Base-by-base conservation (phyloP, 148 eudicot species). In the Cornus kousa region DNA sequence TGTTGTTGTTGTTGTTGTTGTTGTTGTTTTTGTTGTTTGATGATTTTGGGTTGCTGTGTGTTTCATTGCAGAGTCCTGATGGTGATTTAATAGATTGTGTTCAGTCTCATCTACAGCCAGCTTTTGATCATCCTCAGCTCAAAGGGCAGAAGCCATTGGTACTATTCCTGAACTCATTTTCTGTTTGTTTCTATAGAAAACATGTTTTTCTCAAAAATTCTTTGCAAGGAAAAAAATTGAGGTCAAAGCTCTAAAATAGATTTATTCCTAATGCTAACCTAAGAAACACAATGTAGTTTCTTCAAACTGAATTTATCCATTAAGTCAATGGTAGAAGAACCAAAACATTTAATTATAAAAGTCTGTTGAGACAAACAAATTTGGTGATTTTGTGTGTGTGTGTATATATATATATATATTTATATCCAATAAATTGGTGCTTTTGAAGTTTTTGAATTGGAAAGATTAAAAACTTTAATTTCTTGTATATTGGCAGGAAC, bases 81-180 rank as follows among this genome's bases (percentile, higher is more conserved):
- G 99, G 99, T 5, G 99, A 97, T 89, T 74, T 89, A 16, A 91
- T 97, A 76, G 94, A 97, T 28, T 97, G 99, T 85, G 96, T 97
- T 71, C 72, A 73, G 5, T 71, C 91, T 20, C 99, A 97, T 88
- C 97, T 92, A 77, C 99, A 97, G 78, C 98, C 99, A 74, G 99
- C 99, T 68, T 97, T 97, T 75, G 99, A 97, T 79, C 98, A 94
- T 83, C 99, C 99, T 59, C 68, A 83, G 80, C 98, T 97, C 74
- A 91, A 85, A 83, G 99, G 96, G 28, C 97, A 92, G 82, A 94
- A 85, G 89, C 92, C 91, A 85, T 76, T 88, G 95, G 95, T 93
- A 86, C 67, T 9, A 4, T 10, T 74, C 68, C 24, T 24, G 5
- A 19, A 14, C 53, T 35, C 50, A 35, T 33, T 33, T n/a, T 65